A percentile compares a stretch with the other conserved stretches of the same genome.
phyloP scores from a whole-genome alignment of 1,139 yeast species.

The Nadsonia commutata region DNA sequence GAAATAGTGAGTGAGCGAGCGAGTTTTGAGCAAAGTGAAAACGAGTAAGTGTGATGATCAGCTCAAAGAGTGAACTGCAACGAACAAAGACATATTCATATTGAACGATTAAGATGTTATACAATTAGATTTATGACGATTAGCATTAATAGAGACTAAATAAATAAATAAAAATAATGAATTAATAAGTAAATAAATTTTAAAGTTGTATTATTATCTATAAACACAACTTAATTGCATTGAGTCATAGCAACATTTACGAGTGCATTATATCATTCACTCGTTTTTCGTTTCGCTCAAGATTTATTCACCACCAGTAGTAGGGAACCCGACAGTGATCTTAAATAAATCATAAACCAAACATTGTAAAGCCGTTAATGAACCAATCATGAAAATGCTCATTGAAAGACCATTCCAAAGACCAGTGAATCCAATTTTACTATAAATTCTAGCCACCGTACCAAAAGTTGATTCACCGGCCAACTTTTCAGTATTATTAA shows the following conservation, averaged over 20 bases:
- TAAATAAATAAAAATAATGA: no score
- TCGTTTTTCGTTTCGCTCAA: not conserved
- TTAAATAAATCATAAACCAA: slow-evolving; percentile 71
- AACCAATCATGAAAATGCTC: slow-evolving; percentile 75
- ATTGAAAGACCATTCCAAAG: slow-evolving; percentile 74
- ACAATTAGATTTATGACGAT: no score
- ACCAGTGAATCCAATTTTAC: slow-evolving; percentile 55
- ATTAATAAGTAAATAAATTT: no score
- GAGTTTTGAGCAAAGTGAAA: no score
- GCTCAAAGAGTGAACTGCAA: no score
- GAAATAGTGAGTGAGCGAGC: no score
- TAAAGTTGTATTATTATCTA: not conserved
- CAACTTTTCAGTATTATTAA: slow-evolving; percentile 51
- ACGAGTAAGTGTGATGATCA: no score
- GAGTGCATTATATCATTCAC: no score
- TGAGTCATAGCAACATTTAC: no score
- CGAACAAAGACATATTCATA: no score
- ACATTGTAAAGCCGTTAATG: slow-evolving; percentile 80
- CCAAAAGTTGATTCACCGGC: slow-evolving; percentile 39
- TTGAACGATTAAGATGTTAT: no score
- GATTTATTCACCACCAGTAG: slow-evolving; percentile 37
- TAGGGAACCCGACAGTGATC: slow-evolving; percentile 63
- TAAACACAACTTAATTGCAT: not conserved
- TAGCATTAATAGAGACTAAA: no score
- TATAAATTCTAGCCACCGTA: slow-evolving; percentile 47